Evolutionary conservation across 306 rosid species (phyloP).

Genomic region (Casuarina cunninghamiana): DNA sequence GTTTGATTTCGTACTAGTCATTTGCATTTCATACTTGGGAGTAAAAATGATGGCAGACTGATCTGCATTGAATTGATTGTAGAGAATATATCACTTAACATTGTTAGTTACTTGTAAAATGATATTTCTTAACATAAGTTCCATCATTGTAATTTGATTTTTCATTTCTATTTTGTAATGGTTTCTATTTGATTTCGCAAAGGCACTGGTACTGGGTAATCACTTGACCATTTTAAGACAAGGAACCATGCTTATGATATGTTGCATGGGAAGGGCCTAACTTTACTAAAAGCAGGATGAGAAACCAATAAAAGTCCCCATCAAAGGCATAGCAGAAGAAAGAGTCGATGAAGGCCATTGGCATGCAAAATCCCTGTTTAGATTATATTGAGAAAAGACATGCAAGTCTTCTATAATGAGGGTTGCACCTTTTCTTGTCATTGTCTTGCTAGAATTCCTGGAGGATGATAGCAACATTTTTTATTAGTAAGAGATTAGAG

Average conservation of each 20-base stretch:
- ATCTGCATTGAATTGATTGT: too few relatives aligned
- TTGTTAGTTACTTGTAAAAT: too few relatives aligned
- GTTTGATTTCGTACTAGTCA: neutral
- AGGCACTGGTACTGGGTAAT: neutral
- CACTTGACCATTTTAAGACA: too few relatives aligned
- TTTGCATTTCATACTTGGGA: too few relatives aligned
- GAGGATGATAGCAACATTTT: neutral
- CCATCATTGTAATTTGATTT: too few relatives aligned
- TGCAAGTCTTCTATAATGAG: too few relatives aligned
- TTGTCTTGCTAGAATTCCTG: neutral
- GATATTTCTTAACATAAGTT: too few relatives aligned
- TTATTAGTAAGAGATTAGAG: neutral
- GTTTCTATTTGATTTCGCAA: too few relatives aligned
- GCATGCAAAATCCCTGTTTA: neutral
- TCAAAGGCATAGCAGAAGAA: neutral
- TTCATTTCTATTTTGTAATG: too few relatives aligned
- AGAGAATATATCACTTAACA: too few relatives aligned
- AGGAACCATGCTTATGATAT: neutral
- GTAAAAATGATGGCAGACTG: too few relatives aligned
- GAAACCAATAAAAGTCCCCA: neutral
- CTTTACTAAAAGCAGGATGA: neutral
- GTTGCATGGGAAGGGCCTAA: neutral
- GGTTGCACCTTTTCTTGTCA: neutral
- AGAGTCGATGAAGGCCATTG: neutral
- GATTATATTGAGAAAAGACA: too few relatives aligned